These are phyloP conservation scores for Ogataea thermomethanolica DNA, from an alignment of 805 yeast species.

Conservation along the genomic window DNA sequence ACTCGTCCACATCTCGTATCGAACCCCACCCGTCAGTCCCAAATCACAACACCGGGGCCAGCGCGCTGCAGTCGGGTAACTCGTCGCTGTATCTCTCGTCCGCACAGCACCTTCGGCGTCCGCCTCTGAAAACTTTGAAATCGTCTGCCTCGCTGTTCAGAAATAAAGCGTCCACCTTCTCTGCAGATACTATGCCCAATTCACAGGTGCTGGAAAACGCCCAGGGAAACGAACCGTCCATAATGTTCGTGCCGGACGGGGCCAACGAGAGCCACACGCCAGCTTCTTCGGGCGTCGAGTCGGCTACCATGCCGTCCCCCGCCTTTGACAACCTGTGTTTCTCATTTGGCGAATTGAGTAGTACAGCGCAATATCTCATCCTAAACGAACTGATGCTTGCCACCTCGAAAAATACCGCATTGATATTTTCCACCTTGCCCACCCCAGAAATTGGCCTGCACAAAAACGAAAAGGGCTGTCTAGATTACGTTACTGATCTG, in stretches of 20 bases:
- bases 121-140: conserved; percentile 20
- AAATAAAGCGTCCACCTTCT: conserved; percentile 32
- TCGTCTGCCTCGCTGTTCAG: conserved; percentile 21
- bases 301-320: conserved; percentile 10
- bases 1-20: conserved; percentile 16
- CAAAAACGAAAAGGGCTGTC: conserved; percentile 59
- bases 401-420: conserved; percentile 58
- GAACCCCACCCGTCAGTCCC: not conserved
- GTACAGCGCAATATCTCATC: conserved; percentile 84
- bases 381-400: conserved; percentile 79
- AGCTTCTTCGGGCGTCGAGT: not conserved
- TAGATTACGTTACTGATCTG: conserved; percentile 71
- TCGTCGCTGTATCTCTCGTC: conserved; percentile 9
- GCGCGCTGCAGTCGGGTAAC: too few relatives aligned
- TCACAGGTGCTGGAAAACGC: conserved; percentile 67
- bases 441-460: conserved; percentile 85
- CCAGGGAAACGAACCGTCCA: conserved; percentile 63
- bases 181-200: conserved; percentile 69
- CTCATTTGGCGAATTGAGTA: conserved; percentile 84
- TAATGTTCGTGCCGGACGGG: conserved; percentile 54
- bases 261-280: conserved; percentile 4
- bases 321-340: conserved; percentile 24
- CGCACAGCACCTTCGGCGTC: conserved; percentile 21
- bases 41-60: too few relatives aligned
- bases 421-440: conserved; percentile 86